These are phyloP conservation scores for Penstemon newberryi DNA, from an alignment of 257 asterid species.

Conservation along the genomic window DNA sequence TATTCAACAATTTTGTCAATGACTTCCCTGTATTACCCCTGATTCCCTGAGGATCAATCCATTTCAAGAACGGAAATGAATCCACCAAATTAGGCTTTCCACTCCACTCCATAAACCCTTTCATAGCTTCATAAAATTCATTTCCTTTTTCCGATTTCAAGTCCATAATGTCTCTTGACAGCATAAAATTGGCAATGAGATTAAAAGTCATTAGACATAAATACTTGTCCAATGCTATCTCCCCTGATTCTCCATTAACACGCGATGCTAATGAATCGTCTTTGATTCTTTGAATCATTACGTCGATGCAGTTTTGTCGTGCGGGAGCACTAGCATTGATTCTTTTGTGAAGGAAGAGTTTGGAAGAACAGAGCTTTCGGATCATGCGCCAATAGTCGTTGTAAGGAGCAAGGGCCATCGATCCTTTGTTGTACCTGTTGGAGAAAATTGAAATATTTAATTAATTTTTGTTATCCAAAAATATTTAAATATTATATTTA, in stretches of 20 bases:
- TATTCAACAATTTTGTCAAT: constrained; percentile 8
- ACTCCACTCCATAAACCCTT: constrained; percentile 29
- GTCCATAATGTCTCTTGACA: constrained; percentile 37
- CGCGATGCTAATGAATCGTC: not conserved
- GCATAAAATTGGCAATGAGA: constrained; percentile 33
- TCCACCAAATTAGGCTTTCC: constrained; percentile 41
- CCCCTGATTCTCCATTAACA: not conserved
- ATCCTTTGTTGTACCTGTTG: constrained; percentile 27
- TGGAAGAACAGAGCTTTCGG: constrained; percentile 25
- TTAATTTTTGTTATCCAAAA: too few species aligned
- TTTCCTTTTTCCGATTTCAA: constrained; percentile 20
- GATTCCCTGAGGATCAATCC: constrained; percentile 46
- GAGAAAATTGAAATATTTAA: not conserved
- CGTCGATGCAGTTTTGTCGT: constrained; percentile 23
- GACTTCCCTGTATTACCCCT: constrained; percentile 28
- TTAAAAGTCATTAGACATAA: constrained; percentile 33
- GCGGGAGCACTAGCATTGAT: constrained; percentile 20
- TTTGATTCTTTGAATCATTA: constrained; percentile 27
- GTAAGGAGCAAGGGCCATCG: constrained; percentile 27
- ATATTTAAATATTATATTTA: too few species aligned
- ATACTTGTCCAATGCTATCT: constrained; percentile 23
- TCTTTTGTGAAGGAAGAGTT: constrained; percentile 32
- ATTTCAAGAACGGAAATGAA: constrained; percentile 37
- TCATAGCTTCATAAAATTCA: constrained; percentile 35
- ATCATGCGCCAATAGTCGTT: constrained; percentile 33